Evolutionary conservation across 176 grass and related monocot species (phyloP), one percentile per base, ranked within the genome.

Genomic region (Tillandsia leiboldiana): DNA sequence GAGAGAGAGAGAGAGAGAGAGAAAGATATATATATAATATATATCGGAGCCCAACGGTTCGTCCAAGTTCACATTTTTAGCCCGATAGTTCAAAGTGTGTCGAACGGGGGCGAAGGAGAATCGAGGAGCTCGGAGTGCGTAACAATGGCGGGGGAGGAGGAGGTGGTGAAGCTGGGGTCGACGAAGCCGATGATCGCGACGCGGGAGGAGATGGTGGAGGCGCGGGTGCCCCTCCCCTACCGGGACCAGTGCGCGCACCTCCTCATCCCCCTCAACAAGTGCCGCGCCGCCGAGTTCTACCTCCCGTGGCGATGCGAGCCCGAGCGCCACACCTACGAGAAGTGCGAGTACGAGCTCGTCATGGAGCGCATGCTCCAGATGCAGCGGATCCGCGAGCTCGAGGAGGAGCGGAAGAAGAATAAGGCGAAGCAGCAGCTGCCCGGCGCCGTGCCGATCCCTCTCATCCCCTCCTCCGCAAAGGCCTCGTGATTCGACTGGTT

Each of bases 361-460:
- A 94, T 94, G 87, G 87, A 99, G 90, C 85, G 90, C 12, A 99
- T 99, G 95, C 78, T 94, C 72, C 80, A 90, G 95, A 99, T 99
- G 87, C 84, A 99, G 82, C 90, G 90, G 87, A 90, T 99, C 80
- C 87, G 80, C 63, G 95, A 85, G 78, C 78, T 82, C 5, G 82
- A 92, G 78, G 88, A 65, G 66, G 58, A 42, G 33, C 5, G 70
- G 10, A 77, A 80, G 79, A 89, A 84, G 77, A 69, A 52, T 70
- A 84, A 87, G 78, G 82, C 75, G 51, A 69, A 61, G 62, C 33
- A 42, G 33, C 33, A 42, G 33, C 80, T 61, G 14, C 56, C 73
- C 82, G 85, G 85, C 10, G 86, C 76, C 51, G 66, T 56, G n/a
- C 26, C 15, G 12, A 50, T 78, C 6, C 66, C 73, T 51, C 79